phyloP scores from a whole-genome alignment of 139 green algal genomes.

The Chlorella sp. region DNA sequence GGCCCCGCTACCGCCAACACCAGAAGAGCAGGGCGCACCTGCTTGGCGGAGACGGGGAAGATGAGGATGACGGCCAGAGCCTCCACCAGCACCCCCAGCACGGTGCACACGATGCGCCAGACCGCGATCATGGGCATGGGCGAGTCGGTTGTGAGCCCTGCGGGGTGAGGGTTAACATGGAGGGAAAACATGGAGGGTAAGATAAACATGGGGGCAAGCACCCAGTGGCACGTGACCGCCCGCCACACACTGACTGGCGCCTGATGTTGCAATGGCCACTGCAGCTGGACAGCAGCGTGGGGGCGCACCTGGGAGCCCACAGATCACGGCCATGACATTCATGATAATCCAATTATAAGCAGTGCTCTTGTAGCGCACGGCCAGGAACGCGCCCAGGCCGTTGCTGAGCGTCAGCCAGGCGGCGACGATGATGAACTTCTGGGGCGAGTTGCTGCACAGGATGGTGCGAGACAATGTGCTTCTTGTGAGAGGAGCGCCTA shows the following conservation, averaged over 20 bases:
- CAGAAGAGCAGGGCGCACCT: no score
- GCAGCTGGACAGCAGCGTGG: neutral
- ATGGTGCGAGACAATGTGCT: neutral
- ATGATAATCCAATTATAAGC: neutral
- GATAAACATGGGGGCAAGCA: no score
- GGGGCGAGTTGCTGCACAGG: neutral
- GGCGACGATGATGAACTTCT: neutral
- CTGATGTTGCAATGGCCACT: no score
- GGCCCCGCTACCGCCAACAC: no score
- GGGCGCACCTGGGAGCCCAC: neutral
- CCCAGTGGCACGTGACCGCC: no score
- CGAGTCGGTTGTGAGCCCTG: neutral
- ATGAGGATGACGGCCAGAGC: neutral
- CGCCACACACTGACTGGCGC: no score
- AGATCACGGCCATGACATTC: neutral
- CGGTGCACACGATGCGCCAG: neutral
- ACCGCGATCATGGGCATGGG: neutral
- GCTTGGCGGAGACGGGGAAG: slow-evolving; percentile 9
- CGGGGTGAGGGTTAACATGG: no score
- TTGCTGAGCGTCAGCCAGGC: neutral
- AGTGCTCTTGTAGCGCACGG: neutral
- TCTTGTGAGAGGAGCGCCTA: no score
- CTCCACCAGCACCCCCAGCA: neutral
- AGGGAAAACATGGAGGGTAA: neutral
- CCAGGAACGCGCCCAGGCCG: neutral